phyloP scores from a whole-genome alignment of 805 yeast genomes.

The Yarrowia sp. region DNA sequence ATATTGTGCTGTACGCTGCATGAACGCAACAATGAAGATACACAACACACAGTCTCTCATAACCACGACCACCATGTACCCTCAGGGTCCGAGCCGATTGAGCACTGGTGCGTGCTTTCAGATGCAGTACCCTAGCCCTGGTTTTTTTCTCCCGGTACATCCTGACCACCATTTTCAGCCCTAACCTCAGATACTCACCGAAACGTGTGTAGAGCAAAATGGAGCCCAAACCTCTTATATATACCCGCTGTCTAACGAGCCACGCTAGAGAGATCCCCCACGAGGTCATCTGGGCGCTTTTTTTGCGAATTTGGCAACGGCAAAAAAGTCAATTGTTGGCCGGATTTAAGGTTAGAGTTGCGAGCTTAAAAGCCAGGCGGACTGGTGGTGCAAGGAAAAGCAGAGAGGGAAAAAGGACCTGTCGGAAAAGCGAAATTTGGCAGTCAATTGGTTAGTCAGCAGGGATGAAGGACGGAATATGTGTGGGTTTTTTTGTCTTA shows the following conservation, averaged over 20 bases:
- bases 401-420: too few relatives aligned
- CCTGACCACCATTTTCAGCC: too few relatives aligned
- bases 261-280: not conserved
- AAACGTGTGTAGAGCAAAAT: not conserved
- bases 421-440: too few relatives aligned
- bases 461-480: too few relatives aligned
- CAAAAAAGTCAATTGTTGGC: not conserved
- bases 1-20: conserved; percentile 19
- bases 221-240: not conserved
- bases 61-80: not conserved
- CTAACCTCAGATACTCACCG: not conserved
- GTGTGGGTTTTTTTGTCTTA: too few relatives aligned
- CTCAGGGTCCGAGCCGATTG: too few relatives aligned
- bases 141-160: too few relatives aligned
- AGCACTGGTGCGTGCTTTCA: too few relatives aligned
- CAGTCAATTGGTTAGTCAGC: too few relatives aligned
- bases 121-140: too few relatives aligned
- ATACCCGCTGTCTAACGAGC: not conserved
- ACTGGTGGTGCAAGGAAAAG: too few relatives aligned
- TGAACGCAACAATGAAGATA: conserved; percentile 1
- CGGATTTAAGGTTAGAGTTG: not conserved
- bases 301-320: not conserved
- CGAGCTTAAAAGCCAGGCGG: not conserved
- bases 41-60: not conserved
- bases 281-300: conserved; percentile 9